Percentiles rank a stretch among this genome's conserved stretches.
phyloP scores from a whole-genome alignment of 208 protist genomes.

The Acanthamoeba triangularis region DNA sequence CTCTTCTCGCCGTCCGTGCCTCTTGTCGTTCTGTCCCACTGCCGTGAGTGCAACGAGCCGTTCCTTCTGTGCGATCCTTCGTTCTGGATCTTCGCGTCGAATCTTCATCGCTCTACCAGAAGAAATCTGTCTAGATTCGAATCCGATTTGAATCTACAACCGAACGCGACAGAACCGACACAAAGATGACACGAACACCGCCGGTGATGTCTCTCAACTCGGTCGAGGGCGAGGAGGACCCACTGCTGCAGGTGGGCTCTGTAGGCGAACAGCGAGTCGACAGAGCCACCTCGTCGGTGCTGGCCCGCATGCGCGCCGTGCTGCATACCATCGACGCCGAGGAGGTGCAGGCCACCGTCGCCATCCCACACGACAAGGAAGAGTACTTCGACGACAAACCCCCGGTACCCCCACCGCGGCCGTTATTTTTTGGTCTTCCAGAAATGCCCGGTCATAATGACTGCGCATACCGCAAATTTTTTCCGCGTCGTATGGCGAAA shows the following conservation, averaged over 20 bases:
- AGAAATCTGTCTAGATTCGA: background rate
- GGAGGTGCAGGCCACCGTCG: slow-evolving; percentile 13
- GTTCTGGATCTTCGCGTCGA: background rate
- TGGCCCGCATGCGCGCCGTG: background rate
- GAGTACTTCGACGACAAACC: slow-evolving; percentile 5
- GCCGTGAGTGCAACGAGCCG: too few species aligned
- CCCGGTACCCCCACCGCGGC: background rate
- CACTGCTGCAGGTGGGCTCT: background rate
- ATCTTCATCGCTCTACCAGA: background rate
- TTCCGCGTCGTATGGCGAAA: background rate
- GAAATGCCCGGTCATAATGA: background rate
- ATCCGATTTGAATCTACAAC: background rate
- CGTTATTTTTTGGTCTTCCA: background rate
- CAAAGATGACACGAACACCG: slow-evolving; percentile 10
- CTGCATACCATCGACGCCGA: background rate
- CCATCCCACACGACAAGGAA: slow-evolving; percentile 12
- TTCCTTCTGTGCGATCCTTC: too few species aligned
- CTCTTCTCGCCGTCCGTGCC: background rate
- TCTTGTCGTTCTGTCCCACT: too few species aligned
- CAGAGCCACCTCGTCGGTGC: background rate
- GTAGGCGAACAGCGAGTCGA: background rate
- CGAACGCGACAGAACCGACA: background rate
- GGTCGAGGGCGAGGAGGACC: background rate
- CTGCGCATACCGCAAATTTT: background rate
- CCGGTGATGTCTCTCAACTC: background rate